phyloP scores from a whole-genome alignment of 805 yeast genomes.

The Wickerhamiella kurtzmanii region DNA sequence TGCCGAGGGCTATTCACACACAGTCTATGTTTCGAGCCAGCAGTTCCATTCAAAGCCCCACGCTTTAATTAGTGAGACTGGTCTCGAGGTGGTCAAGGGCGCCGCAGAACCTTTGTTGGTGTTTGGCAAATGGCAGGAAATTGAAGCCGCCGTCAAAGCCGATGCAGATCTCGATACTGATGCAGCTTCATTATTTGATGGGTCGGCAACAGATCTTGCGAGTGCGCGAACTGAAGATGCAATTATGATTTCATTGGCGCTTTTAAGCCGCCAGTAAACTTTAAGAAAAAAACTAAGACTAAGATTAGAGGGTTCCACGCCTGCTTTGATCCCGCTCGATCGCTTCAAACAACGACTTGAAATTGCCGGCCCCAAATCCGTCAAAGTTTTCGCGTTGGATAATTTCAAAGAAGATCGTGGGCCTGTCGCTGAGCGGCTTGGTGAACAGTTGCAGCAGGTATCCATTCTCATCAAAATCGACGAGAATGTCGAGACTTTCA shows the following conservation, averaged over 20 bases:
- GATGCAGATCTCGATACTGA: conserved; percentile 39
- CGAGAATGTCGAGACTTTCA: conserved; percentile 42
- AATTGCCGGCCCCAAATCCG: conserved; percentile 86
- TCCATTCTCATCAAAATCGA: conserved; percentile 68
- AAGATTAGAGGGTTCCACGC: conserved; percentile 44
- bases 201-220: conserved; percentile 37
- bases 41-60: conserved; percentile 35
- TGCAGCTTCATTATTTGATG: conserved; percentile 59
- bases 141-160: conserved; percentile 37
- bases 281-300: background rate
- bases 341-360: conserved; percentile 66
- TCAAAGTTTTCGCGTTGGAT: conserved; percentile 68
- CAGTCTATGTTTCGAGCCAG: conserved; percentile 54
- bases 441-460: conserved; percentile 72
- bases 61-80: conserved; percentile 23
- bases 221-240: conserved; percentile 62
- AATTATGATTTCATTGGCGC: conserved; percentile 32
- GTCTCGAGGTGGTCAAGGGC: conserved; percentile 14
- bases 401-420: conserved; percentile 69
- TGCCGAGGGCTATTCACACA: conserved; percentile 55
- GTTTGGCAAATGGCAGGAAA: conserved; percentile 49
- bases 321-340: conserved; percentile 62
- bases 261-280: background rate
- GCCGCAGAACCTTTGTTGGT: conserved; percentile 32
- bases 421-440: conserved; percentile 61